Percentiles rank a stretch among this genome's conserved stretches.
Conservation (phyloP, 2,329 filamentous ascomycete genomes). For the Xenosphaeropsis pyriputrescens region DNA sequence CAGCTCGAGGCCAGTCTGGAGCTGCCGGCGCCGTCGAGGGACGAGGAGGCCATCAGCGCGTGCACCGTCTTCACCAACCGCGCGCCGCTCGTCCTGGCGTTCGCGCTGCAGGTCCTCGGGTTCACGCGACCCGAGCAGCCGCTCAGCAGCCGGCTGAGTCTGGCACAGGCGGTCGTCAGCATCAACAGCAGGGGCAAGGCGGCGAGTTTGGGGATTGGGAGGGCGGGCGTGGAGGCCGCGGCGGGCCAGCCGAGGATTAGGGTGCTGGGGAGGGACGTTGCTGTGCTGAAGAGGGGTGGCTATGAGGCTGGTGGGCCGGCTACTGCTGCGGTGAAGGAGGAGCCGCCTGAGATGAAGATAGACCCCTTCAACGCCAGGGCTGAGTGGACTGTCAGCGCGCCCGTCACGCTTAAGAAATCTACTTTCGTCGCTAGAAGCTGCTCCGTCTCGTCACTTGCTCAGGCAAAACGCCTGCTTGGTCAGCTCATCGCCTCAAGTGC, state of each 20-base stretch:
- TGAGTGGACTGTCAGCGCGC: slow-evolving; percentile 35
- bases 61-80: slow-evolving; percentile 59
- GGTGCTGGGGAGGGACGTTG: slow-evolving; percentile 59
- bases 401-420: slow-evolving; percentile 35
- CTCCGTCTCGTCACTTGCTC: slow-evolving; percentile 21
- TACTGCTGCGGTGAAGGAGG: slow-evolving; percentile 4
- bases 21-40: slow-evolving; percentile 35
- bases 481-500: slow-evolving; percentile 32
- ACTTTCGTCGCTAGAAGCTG: slow-evolving; percentile 41
- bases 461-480: slow-evolving; percentile 28
- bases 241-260: slow-evolving; percentile 56
- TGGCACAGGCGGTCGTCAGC: slow-evolving; percentile 74
- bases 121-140: slow-evolving; percentile 81
- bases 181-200: slow-evolving; percentile 69
- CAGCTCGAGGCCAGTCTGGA: slow-evolving; percentile 48
- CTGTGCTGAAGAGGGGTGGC: slow-evolving; percentile 63
- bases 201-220: slow-evolving; percentile 54
- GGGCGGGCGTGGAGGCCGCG: slow-evolving; percentile 47
- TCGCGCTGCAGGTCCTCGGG: slow-evolving; percentile 57
- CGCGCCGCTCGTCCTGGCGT: slow-evolving; percentile 70
- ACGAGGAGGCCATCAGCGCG: slow-evolving; percentile 42
- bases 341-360: slow-evolving; percentile 1
- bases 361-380: slow-evolving; percentile 1
- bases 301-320: slow-evolving; percentile 37
- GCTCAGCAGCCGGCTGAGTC: slow-evolving; percentile 65